These are phyloP conservation scores for Pseudogymnoascus sp. DNA, from an alignment of 2,329 filamentous ascomycete genomes.

Conservation along the genomic window DNA sequence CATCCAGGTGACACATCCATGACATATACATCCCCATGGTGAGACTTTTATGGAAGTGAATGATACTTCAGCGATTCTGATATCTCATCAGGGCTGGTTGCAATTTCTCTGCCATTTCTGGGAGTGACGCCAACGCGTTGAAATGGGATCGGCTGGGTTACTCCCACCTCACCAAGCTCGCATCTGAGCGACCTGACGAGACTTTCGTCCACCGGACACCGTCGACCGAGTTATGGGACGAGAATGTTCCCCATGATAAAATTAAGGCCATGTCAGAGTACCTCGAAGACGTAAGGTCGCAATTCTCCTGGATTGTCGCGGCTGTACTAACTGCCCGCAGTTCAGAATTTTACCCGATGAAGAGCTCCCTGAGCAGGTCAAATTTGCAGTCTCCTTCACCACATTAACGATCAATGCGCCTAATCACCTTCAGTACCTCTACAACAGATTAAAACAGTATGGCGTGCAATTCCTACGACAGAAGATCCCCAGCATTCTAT, in stretches of 20 bases:
- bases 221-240: slow-evolving; percentile 35
- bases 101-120: slow-evolving; percentile 38
- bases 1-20: slow-evolving; percentile 33
- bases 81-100: slow-evolving; percentile 30
- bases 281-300: slow-evolving; percentile 30
- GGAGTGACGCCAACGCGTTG: slow-evolving; percentile 33
- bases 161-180: slow-evolving; percentile 29
- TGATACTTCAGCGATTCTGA: background rate
- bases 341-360: slow-evolving; percentile 25
- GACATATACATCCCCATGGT: slow-evolving; percentile 36
- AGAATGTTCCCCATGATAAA: slow-evolving; percentile 31
- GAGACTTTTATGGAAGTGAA: background rate
- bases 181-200: slow-evolving; percentile 24
- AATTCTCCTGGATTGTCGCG: no score
- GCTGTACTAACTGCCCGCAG: slow-evolving; percentile 15
- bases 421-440: slow-evolving; percentile 30
- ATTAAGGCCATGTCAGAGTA: slow-evolving; percentile 34
- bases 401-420: slow-evolving; percentile 32
- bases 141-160: slow-evolving; percentile 36
- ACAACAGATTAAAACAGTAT: slow-evolving; percentile 22
- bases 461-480: slow-evolving; percentile 28
- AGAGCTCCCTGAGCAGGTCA: slow-evolving; percentile 27
- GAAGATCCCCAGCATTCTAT: slow-evolving; percentile 23
- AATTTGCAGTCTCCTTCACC: slow-evolving; percentile 30
- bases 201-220: slow-evolving; percentile 31